Conservation (phyloP, 2,329 filamentous ascomycete genomes). For the Colletotrichum sp. region DNA sequence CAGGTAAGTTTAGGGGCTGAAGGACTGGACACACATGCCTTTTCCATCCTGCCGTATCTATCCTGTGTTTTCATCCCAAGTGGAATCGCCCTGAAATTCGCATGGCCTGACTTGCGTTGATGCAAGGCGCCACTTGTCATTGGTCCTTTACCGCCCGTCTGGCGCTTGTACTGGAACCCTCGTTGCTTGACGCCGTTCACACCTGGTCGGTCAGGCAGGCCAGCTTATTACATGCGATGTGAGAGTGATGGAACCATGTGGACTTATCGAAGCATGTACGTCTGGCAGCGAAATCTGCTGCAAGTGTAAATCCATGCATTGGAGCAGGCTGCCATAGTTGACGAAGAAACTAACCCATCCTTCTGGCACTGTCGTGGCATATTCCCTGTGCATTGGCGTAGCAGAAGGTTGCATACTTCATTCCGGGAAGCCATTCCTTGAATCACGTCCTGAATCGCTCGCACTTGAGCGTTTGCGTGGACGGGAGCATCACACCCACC, state of each 20-base stretch:
- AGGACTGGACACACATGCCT: not conserved
- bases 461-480: not conserved
- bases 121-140: not conserved
- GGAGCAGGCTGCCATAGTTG: not conserved
- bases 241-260: not conserved
- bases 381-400: not conserved
- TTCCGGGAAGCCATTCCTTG: not conserved
- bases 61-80: not conserved
- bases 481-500: not conserved
- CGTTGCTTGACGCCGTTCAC: not conserved
- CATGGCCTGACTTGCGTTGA: not conserved
- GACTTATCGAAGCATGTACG: not conserved
- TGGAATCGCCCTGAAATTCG: not conserved
- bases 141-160: not conserved
- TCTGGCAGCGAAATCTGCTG: not conserved
- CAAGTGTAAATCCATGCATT: not conserved
- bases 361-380: not conserved
- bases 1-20: not conserved
- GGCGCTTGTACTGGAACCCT: not conserved
- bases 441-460: not conserved
- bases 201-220: not conserved
- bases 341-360: not conserved
- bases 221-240: not conserved
- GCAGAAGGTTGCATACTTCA: not conserved
- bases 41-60: not conserved